A percentile compares a stretch with the other conserved stretches of the same genome.
phyloP scores from a whole-genome alignment of 1,139 yeast species.

The Blastobotrys elegans region DNA sequence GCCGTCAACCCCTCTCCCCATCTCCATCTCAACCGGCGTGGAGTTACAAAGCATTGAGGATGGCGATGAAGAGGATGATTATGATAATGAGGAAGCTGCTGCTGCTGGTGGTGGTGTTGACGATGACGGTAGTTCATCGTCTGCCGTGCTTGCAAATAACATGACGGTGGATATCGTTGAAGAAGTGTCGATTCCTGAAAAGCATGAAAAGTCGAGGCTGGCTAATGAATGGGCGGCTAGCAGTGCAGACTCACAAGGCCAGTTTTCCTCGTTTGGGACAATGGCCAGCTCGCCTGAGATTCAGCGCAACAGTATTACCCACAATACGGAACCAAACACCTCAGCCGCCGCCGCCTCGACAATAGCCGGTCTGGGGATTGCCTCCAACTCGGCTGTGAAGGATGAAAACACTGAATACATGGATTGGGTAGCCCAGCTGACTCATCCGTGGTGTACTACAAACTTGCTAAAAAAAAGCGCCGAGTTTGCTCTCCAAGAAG shows the following conservation, averaged over 20 bases:
- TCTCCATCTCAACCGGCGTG: constrained; percentile 8
- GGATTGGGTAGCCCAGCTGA: constrained; percentile 31
- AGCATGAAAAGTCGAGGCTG: constrained; percentile 1
- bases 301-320: neutral
- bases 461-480: constrained; percentile 44
- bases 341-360: too few relatives aligned
- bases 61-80: neutral
- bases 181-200: neutral
- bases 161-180: neutral
- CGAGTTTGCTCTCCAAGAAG: constrained; percentile 54
- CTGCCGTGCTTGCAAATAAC: too few relatives aligned
- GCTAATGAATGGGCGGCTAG: constrained; percentile 6
- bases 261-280: constrained; percentile 1
- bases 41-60: constrained; percentile 2
- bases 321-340: neutral
- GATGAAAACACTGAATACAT: constrained; percentile 5
- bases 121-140: neutral
- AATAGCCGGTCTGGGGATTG: constrained; percentile 4
- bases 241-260: neutral
- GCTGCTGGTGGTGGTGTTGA: neutral
- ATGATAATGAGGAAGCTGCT: neutral
- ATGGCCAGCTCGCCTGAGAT: constrained; percentile 2
- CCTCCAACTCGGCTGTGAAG: neutral
- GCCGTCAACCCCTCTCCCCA: constrained; percentile 10
- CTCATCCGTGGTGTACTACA: constrained; percentile 47